A percentile compares a stretch with the other conserved stretches of the same genome.
Evolutionary conservation across 2,329 filamentous ascomycete genomes (phyloP).

Genomic region (Paracorniculantispora psalliotae): DNA sequence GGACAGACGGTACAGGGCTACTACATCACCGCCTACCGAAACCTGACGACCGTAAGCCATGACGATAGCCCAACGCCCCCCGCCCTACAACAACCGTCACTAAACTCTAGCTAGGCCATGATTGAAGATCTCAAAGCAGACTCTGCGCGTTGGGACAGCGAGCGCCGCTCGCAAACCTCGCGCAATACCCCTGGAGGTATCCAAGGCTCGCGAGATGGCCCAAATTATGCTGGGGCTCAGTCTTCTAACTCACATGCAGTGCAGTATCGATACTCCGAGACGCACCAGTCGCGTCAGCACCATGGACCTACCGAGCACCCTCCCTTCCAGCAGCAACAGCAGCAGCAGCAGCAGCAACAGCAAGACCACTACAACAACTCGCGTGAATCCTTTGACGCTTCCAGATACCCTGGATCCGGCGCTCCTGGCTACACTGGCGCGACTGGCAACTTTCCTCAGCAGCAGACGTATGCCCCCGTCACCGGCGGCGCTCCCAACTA

Average conservation of each 20-base stretch:
- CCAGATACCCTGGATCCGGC: constrained; percentile 48
- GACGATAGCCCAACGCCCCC: no score
- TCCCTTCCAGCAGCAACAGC: constrained; percentile 18
- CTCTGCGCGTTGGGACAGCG: constrained; percentile 57
- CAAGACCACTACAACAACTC: constrained; percentile 31
- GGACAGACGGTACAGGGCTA: constrained; percentile 64
- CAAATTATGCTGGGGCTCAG: constrained; percentile 43
- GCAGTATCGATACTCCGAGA: constrained; percentile 53
- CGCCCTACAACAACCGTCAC: background rate
- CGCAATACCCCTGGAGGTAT: constrained; percentile 55
- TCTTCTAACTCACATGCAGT: constrained; percentile 56
- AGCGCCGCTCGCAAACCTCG: constrained; percentile 52
- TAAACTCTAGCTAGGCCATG: constrained; percentile 45
- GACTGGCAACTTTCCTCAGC: constrained; percentile 29
- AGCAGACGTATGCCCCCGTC: constrained; percentile 25
- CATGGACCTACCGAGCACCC: constrained; percentile 41
- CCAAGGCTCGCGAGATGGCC: constrained; percentile 46
- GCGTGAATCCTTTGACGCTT: constrained; percentile 39
- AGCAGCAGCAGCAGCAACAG: constrained; percentile 26
- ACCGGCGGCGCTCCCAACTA: constrained; percentile 28
- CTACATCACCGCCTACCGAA: constrained; percentile 74
- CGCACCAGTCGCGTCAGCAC: constrained; percentile 43
- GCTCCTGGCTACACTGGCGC: constrained; percentile 45
- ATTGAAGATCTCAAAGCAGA: constrained; percentile 59
- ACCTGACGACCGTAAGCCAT: constrained; percentile 66